Evolutionary conservation across 2,329 filamentous ascomycete species (phyloP).

Genomic region (Fusarium stilboides): DNA sequence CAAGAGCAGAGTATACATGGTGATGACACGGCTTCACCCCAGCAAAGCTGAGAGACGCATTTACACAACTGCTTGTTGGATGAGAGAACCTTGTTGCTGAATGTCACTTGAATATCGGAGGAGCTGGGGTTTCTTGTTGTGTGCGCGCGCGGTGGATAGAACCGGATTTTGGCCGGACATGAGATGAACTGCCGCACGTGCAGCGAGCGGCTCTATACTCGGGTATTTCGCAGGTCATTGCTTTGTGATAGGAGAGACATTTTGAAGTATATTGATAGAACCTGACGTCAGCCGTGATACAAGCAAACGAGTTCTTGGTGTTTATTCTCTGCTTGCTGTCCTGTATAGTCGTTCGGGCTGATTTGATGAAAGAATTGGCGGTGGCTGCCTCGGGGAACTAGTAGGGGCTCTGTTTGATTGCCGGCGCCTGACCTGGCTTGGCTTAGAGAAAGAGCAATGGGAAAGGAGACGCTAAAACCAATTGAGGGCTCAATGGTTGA

Average conservation of each 20-base stretch:
- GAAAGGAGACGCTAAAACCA: slow-evolving; percentile 20
- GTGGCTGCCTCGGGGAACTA: slow-evolving; percentile 22
- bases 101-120: slow-evolving; percentile 22
- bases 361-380: slow-evolving; percentile 18
- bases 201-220: neutral
- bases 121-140: slow-evolving; percentile 10
- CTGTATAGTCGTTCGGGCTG: slow-evolving; percentile 1
- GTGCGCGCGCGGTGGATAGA: slow-evolving; percentile 9
- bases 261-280: neutral
- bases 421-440: slow-evolving; percentile 23
- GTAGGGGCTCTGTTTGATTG: slow-evolving; percentile 28
- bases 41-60: slow-evolving; percentile 38
- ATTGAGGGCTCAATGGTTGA: slow-evolving; percentile 3
- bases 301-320: too few relatives aligned
- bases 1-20: slow-evolving; percentile 25
- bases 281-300: too few relatives aligned
- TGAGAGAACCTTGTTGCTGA: slow-evolving; percentile 9
- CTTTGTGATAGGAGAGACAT: neutral
- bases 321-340: too few relatives aligned
- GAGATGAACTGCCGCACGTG: slow-evolving; percentile 26
- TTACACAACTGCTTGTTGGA: slow-evolving; percentile 29
- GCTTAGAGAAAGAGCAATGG: slow-evolving; percentile 22
- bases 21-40: slow-evolving; percentile 34
- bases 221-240: neutral
- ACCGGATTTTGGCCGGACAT: slow-evolving; percentile 43